Evolutionary conservation across 148 eudicot species (phyloP).

Genomic region (Persicaria tinctoria): DNA sequence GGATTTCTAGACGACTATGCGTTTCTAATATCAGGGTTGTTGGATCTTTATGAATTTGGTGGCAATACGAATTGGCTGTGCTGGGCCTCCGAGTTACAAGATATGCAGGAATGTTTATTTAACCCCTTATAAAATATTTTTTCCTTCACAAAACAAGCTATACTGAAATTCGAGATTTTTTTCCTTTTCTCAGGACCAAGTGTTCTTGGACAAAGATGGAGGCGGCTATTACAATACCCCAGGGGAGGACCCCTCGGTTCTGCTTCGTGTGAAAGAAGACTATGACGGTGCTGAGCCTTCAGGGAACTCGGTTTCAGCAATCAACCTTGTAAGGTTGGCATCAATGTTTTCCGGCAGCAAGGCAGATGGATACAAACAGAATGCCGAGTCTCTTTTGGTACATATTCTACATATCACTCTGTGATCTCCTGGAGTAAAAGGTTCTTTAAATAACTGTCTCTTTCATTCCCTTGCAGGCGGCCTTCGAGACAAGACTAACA

Average conservation of each 20-base stretch:
- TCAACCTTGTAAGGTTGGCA: slow-evolving; percentile 70
- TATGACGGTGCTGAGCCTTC: slow-evolving; percentile 98
- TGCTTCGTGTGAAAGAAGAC: slow-evolving; percentile 92
- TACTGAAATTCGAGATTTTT: background rate
- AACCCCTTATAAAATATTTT: background rate
- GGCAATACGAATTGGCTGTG: slow-evolving; percentile 60
- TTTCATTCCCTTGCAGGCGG: slow-evolving; percentile 39
- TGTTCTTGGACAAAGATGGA: slow-evolving; percentile 79
- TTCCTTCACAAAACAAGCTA: background rate
- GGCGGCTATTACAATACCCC: slow-evolving; percentile 91
- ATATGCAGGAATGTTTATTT: slow-evolving; percentile 47
- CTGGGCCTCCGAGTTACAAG: slow-evolving; percentile 86
- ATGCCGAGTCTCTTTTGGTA: slow-evolving; percentile 77
- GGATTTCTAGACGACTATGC: slow-evolving; percentile 94
- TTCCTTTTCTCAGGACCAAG: slow-evolving; percentile 49
- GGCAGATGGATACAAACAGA: slow-evolving; percentile 43
- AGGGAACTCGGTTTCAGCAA: slow-evolving; percentile 82
- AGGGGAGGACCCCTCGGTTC: slow-evolving; percentile 88
- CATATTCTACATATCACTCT: slow-evolving; percentile 3
- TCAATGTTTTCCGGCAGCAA: slow-evolving; percentile 38
- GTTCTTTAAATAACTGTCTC: background rate
- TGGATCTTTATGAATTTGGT: slow-evolving; percentile 81
- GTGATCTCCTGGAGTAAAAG: background rate
- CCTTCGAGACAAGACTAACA: slow-evolving; percentile 61
- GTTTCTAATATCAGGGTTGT: slow-evolving; percentile 70